Base-by-base conservation (phyloP, 1,284 basidiomycete species). In the Coriolopsis trogii region DNA sequence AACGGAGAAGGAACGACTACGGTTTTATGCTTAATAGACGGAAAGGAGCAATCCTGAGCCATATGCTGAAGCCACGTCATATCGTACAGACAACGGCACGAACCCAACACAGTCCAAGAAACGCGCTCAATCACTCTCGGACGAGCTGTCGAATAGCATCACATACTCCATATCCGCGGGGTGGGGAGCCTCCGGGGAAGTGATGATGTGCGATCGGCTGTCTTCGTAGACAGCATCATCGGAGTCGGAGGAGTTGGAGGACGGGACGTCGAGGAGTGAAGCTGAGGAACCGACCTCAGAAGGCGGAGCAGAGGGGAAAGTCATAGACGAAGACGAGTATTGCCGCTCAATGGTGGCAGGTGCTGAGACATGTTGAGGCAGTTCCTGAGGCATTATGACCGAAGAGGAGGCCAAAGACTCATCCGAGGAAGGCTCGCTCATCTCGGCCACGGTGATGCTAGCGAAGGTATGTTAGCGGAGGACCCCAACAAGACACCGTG, bases 381-480 rank as follows among this genome's bases (percentile, higher is more conserved):
- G 72, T 13, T 70, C 63, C 12, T 70, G 70, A 15, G 87, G 88
- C 84, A 88, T 81, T 62, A 89, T 82, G 39, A 87, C 73, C 2
- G 83, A 85, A 8, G 88, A 90, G 4, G 87, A 77, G 2, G 82
- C 79, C 43, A 90, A 68, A 3, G 82, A 83, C 30, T 70, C 51
- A 24, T 52, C 67, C 9, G 68, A 67, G 15, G 71, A 70, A 25
- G 67, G 62, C n/a, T 70, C 65, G 48, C 74, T 72, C 29, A 64
- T 59, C 61, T 88, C 84, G 18, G 71, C 75, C 26, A 91, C 87
- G 47, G 75, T 78, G 65, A 91, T 84, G 50, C 87, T 89, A 40
- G 23, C 45, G 37, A 39, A 25, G 28, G 23, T 63, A 36, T 59
- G 56, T 33, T 41, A 24, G 43, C 23, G 13, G 29, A 51, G 25